Conservation (phyloP, 2,329 filamentous ascomycete species). For the Epichloe hybrida region DNA sequence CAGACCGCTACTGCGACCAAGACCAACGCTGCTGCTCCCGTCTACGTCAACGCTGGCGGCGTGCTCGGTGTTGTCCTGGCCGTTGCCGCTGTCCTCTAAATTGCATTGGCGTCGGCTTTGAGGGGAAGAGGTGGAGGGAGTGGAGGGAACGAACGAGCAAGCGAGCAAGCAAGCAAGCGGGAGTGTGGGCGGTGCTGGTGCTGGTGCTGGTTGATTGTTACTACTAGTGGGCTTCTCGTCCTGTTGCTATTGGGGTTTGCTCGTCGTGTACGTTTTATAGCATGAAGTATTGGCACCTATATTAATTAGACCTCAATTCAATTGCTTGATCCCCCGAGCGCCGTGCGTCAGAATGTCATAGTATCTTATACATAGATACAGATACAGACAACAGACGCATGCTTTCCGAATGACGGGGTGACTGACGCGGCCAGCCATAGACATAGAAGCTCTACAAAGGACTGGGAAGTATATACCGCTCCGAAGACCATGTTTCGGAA, state of each 20-base stretch:
- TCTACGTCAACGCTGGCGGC: background rate
- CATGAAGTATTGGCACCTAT: no score
- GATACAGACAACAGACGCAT: no score
- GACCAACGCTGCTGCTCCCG: constrained; percentile 2
- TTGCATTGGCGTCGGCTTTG: background rate
- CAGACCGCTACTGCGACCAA: constrained; percentile 2
- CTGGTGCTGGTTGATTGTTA: background rate
- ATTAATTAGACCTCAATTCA: no score
- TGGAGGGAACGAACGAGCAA: background rate
- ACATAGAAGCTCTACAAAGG: no score
- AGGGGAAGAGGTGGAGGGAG: background rate
- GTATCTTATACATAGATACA: no score
- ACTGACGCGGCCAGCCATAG: no score
- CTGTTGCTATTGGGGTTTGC: background rate
- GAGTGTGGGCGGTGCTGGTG: background rate
- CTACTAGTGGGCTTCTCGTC: background rate
- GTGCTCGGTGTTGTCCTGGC: constrained; percentile 3
- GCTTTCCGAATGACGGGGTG: no score
- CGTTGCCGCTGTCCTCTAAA: constrained; percentile 2
- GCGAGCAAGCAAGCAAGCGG: background rate
- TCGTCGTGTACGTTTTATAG: background rate
- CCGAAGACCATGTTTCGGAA: no score
- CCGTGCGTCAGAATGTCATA: no score
- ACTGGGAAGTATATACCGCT: no score
- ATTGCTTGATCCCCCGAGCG: no score